phyloP scores from a whole-genome alignment of 345 rosid species.

The Populus pruinosa region DNA sequence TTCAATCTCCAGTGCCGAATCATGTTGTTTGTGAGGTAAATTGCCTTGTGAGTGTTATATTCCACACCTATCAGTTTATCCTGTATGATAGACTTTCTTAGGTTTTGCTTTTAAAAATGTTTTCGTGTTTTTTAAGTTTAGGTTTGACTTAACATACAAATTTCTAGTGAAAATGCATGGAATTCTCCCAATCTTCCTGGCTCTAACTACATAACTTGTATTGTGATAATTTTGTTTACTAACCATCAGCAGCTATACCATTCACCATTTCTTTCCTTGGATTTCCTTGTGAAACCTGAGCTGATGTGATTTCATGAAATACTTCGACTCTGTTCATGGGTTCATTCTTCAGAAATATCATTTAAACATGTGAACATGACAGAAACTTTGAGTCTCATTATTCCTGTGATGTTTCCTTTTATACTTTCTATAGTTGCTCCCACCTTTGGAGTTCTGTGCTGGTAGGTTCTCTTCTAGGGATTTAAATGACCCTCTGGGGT shows the following conservation, averaged over 20 bases:
- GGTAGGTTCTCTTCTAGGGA: not conserved
- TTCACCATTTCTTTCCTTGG: not conserved
- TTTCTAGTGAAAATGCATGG: not conserved
- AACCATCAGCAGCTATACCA: not conserved
- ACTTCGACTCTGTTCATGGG: not conserved
- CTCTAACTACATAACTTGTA: not conserved
- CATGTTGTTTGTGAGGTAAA: slow-evolving; percentile 4
- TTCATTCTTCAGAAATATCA: not conserved
- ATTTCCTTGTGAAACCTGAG: not conserved
- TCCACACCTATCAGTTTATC: not conserved
- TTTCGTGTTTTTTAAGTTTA: not conserved
- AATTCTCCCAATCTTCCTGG: not conserved
- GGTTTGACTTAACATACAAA: not conserved
- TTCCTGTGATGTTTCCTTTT: not conserved
- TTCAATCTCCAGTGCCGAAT: slow-evolving; percentile 1
- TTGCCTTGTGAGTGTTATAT: not conserved
- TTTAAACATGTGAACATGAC: not conserved
- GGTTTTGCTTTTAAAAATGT: not conserved
- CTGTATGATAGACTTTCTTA: not conserved
- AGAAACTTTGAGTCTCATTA: not conserved
- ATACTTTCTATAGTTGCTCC: not conserved
- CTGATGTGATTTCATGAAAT: not conserved
- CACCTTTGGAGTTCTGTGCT: not conserved
- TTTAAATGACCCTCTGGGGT: not conserved
- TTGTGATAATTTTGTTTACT: not conserved